Percentiles rank a stretch among this genome's conserved stretches.
phyloP scores from a whole-genome alignment of 164 flowering plant genomes.

The grape (Vitis vinifera) region DNA sequence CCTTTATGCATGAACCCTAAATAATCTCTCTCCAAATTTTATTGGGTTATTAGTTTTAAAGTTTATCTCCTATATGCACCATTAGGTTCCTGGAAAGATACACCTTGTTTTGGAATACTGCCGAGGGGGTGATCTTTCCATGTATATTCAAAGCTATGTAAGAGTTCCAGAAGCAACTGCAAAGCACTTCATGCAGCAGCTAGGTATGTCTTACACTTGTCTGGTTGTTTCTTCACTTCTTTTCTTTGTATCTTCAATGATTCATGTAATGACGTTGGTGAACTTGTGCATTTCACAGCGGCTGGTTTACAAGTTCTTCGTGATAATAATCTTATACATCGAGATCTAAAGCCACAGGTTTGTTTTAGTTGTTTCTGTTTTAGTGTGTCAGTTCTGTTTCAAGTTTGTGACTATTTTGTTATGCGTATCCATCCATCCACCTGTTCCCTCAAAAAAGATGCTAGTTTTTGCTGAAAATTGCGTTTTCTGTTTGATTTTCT shows the following conservation, averaged over 20 bases:
- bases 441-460: background rate
- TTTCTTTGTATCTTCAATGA: background rate
- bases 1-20: no score
- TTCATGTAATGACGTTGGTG: constrained; percentile 7
- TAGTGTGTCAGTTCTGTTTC: background rate
- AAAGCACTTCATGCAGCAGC: constrained; percentile 90
- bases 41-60: background rate
- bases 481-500: background rate
- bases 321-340: constrained; percentile 85
- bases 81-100: constrained; percentile 80
- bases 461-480: background rate
- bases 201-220: constrained; percentile 46
- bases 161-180: constrained; percentile 82
- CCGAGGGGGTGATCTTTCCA: constrained; percentile 93
- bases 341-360: constrained; percentile 98
- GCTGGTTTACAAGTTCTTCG: constrained; percentile 86
- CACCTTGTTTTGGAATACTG: constrained; percentile 91
- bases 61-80: background rate
- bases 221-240: background rate
- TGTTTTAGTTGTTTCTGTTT: constrained; percentile 4
- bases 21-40: background rate
- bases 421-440: no score
- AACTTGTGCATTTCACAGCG: constrained; percentile 43
- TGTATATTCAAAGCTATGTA: constrained; percentile 75
- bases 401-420: no score